phyloP scores from a whole-genome alignment of 331 rosid species.

The Malus hybrid region DNA sequence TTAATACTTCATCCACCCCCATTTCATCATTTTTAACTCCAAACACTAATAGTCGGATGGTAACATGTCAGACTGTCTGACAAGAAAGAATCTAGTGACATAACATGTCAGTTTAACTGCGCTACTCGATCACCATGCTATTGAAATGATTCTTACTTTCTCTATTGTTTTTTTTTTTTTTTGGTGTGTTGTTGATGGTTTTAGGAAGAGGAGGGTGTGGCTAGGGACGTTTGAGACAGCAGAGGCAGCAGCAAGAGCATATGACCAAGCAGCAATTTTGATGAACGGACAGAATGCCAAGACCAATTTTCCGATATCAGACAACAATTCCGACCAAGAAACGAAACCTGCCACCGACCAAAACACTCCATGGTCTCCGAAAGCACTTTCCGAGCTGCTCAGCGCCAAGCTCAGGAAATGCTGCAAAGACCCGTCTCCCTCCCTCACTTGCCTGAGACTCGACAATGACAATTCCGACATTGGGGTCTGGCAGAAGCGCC shows the following conservation, averaged over 20 bases:
- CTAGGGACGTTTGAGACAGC: constrained; percentile 97
- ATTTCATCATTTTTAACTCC: background rate
- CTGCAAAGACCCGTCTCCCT: constrained; percentile 88
- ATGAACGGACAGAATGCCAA: constrained; percentile 94
- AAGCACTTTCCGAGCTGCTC: constrained; percentile 77
- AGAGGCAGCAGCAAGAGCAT: constrained; percentile 95
- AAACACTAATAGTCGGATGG: no score
- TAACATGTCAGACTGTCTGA: background rate
- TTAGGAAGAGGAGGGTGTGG: constrained; percentile 96
- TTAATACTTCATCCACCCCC: background rate
- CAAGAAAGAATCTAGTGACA: background rate
- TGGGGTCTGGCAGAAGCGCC: constrained; percentile 93
- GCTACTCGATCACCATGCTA: background rate
- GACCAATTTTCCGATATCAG: constrained; percentile 63
- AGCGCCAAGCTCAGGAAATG: constrained; percentile 79
- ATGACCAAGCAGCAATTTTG: constrained; percentile 92
- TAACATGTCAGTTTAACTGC: background rate
- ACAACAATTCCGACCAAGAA: constrained; percentile 6
- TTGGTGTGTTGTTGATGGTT: background rate
- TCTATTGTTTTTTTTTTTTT: background rate
- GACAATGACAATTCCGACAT: constrained; percentile 91
- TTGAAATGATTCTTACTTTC: background rate
- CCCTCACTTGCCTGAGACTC: constrained; percentile 85
- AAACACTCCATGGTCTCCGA: constrained; percentile 46
- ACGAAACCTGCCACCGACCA: background rate